Conservation (phyloP, 192 early-diverging fungal genomes). For the Blastocladiella britannica region DNA sequence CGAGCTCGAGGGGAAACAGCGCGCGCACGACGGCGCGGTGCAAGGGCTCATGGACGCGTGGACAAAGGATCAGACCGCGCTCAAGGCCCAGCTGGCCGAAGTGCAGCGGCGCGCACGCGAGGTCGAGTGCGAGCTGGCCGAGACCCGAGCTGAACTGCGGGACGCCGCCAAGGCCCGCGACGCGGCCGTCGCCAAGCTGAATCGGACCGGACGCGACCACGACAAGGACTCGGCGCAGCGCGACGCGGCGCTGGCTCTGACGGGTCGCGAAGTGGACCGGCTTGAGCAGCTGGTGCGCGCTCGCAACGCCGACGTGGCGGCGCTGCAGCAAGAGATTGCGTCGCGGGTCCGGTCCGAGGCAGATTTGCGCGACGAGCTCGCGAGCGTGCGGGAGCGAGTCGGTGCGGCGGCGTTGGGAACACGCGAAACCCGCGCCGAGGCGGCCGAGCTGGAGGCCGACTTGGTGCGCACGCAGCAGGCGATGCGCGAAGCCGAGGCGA, state of each 20-base stretch:
- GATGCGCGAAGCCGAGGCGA: not conserved
- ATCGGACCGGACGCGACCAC: not conserved
- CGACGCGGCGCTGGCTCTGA: not conserved
- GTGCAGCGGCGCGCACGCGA: not conserved
- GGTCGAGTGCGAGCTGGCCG: not conserved
- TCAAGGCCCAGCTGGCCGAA: not conserved
- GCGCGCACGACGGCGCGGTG: not conserved
- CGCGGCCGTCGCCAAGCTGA: not conserved
- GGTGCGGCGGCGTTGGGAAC: not conserved
- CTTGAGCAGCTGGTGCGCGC: not conserved
- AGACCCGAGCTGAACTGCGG: not conserved
- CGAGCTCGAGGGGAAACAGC: not conserved
- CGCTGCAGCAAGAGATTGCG: not conserved
- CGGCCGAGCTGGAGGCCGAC: not conserved
- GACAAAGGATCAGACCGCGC: not conserved
- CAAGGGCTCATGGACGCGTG: not conserved
- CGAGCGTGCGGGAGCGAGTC: not conserved
- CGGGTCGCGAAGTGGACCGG: not conserved
- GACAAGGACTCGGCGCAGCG: not conserved
- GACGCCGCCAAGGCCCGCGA: not conserved
- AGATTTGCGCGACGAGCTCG: not conserved
- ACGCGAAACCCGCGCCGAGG: not conserved
- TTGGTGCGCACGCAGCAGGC: not conserved
- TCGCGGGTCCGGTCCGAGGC: not conserved
- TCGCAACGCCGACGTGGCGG: not conserved